Evolutionary conservation across 1,139 yeast species (phyloP), one percentile per base, ranked within the genome.

Genomic region (Yamadazyma atmosphaerica): DNA sequence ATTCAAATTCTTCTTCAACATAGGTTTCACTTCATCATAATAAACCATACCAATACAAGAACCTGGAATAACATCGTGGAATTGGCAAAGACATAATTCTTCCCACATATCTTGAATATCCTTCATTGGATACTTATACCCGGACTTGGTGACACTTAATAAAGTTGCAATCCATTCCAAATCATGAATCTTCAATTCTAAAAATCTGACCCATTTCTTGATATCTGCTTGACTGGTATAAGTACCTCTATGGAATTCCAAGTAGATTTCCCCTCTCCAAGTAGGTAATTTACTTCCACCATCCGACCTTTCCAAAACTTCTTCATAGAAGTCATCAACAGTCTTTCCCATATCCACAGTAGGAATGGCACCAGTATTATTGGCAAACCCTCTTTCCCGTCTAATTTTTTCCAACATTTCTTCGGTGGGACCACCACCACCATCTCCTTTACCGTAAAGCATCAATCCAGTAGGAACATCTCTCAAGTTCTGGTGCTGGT

Each of bases 361-460:
- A 5, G 98, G 98, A 45, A 80, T 73, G 36, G 79, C 78, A n/a
- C 90, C 95, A 16, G 83, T 82, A 9, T 84, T 83, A 56, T 90
- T 86, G 21, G 89, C 77, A 44, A 90, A 63, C 14, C 97, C 97
- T 55, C 98, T 77, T 58, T 92, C 84, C 52, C 98, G 79, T 58
- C 98, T 80, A 52, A 92, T 72, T 58, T 88, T 89, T 57, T 92
- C 97, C 46, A 92, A 56, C 96, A 89, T 90, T 55, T 86, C 96
- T 32, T 86, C 86, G 4, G 88, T 83, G 28, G 98, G 98, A 4
- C 98, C 98, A 48, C 98, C 98, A 45, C 98, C 98, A 51, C 98
- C 98, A 56, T 92, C 98, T 55, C 98, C 98, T 52, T 85, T 81
- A 29, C 98, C 98, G 53, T 79, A 92, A 38, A 89, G 70, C 56